Evolutionary conservation across 2,329 filamentous ascomycete species (phyloP), one percentile per base, ranked within the genome.

Genomic region (Fusarium robinianum): DNA sequence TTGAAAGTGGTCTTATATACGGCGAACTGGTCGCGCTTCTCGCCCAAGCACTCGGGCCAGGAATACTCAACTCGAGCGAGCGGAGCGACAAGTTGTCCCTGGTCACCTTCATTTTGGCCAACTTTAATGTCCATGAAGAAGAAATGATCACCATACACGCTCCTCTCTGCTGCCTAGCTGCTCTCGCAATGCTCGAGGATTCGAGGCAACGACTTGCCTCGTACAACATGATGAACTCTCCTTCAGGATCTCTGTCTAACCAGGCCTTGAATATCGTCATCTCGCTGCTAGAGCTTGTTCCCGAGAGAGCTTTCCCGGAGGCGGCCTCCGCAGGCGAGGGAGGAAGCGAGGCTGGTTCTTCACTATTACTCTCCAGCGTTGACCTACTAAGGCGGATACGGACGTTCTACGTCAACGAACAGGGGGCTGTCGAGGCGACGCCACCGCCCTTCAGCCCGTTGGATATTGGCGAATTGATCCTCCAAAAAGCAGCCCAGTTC

Each of bases 61-160:
- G 73, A 15, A 69, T 63, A 23, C 40, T 72, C n/a, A 61, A 63
- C 22, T 58, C 64, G 4, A 68, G 72, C 5, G 75, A 81, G 42
- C 78, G 77, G 37, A 70, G 79, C 49, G 79, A 80, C 41, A 84
- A 86, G 49, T 73, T 96, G 40, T 78, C 81, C 14, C 75, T 96
- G 27, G 83, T 91, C 40, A 81, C 79, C 49, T 99, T 97, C 67
- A 85, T 96, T 41, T 72, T 96, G 52, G 72, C 80, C 5, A 86
- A 92, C 57, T 99, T 99, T 75, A 97, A 96, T 66, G 80, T 97
- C 35, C 83, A 85, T 39, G 94, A 99, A 68, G 94, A 97, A 66
- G 95, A 99, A 63, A 97, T 99, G 92, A 69, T 95, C 11, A 81
- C 87, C 2, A 73, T 88, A 15, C 92, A 97, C 68, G 87, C 91